phyloP scores from a whole-genome alignment of 2,329 filamentous ascomycete genomes.

The Apiospora pterosperma region DNA sequence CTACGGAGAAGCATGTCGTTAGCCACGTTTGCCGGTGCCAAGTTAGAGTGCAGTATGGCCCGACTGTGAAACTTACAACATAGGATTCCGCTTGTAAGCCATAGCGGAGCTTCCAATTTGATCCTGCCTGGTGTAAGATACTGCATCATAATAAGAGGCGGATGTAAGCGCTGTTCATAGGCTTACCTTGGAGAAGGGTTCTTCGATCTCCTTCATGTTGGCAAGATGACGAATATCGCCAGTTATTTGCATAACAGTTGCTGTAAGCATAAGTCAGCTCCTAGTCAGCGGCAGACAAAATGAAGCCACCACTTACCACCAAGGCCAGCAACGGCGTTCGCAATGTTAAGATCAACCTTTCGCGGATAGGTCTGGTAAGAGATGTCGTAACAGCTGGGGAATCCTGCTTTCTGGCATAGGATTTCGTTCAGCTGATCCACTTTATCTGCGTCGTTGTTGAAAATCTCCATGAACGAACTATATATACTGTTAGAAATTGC shows the following conservation, averaged over 20 bases:
- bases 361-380: slow-evolving; percentile 11
- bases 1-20: slow-evolving; percentile 13
- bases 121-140: slow-evolving; percentile 33
- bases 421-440: slow-evolving; percentile 52
- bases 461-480: slow-evolving; percentile 28
- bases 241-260: slow-evolving; percentile 10
- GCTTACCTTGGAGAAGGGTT: slow-evolving; percentile 58
- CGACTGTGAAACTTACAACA: slow-evolving; percentile 22
- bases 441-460: slow-evolving; percentile 46
- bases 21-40: not conserved
- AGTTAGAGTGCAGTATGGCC: not conserved
- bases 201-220: slow-evolving; percentile 77
- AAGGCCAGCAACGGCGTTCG: slow-evolving; percentile 10
- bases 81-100: slow-evolving; percentile 63
- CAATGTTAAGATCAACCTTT: slow-evolving; percentile 11
- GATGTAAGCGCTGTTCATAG: not conserved
- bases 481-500: slow-evolving; percentile 13
- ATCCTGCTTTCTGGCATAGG: slow-evolving; percentile 54
- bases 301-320: not conserved
- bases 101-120: slow-evolving; percentile 62
- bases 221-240: slow-evolving; percentile 62
- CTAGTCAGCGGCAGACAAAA: not conserved
- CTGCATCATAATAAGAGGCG: not conserved
- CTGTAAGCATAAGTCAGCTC: not conserved
- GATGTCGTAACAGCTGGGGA: slow-evolving; percentile 41